Conservation (phyloP, 1,284 basidiomycete species). For the Trichosporon coremiiforme region DNA sequence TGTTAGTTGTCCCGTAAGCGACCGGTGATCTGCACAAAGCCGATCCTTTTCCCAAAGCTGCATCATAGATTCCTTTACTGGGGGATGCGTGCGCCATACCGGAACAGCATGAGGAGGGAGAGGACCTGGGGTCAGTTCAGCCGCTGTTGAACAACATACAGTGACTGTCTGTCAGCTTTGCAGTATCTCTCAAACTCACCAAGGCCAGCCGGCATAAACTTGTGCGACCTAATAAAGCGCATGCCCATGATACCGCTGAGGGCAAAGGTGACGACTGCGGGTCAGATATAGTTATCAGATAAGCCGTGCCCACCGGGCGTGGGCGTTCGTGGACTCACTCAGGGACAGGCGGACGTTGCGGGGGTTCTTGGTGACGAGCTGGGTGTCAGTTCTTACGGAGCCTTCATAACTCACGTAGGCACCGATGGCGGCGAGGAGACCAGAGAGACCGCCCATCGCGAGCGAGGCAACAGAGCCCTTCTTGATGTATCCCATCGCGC, state of each 20-base stretch:
- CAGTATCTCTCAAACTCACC: constrained; percentile 34
- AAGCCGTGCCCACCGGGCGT: background rate
- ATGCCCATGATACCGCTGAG: constrained; percentile 42
- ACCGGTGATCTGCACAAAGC: background rate
- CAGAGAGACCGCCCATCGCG: constrained; percentile 39
- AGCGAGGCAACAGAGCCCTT: constrained; percentile 48
- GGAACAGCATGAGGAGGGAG: constrained; percentile 27
- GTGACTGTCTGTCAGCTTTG: constrained; percentile 22
- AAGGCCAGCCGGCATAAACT: constrained; percentile 53
- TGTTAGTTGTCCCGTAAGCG: background rate
- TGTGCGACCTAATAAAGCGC: constrained; percentile 40
- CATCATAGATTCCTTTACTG: background rate
- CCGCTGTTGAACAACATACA: background rate
- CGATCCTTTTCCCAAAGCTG: background rate
- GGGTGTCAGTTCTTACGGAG: background rate
- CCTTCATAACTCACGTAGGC: constrained; percentile 39
- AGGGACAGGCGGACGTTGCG: constrained; percentile 40
- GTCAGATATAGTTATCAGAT: background rate
- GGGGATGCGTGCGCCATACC: constrained; percentile 28
- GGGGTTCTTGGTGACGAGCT: constrained; percentile 41
- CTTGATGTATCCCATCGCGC: constrained; percentile 44
- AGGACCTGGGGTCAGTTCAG: constrained; percentile 24
- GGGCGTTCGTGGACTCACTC: constrained; percentile 29
- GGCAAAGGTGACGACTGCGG: constrained; percentile 34
- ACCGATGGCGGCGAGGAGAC: constrained; percentile 42